phyloP scores from a whole-genome alignment of 1,284 basidiomycete genomes.

The Amylostereum areolatum region DNA sequence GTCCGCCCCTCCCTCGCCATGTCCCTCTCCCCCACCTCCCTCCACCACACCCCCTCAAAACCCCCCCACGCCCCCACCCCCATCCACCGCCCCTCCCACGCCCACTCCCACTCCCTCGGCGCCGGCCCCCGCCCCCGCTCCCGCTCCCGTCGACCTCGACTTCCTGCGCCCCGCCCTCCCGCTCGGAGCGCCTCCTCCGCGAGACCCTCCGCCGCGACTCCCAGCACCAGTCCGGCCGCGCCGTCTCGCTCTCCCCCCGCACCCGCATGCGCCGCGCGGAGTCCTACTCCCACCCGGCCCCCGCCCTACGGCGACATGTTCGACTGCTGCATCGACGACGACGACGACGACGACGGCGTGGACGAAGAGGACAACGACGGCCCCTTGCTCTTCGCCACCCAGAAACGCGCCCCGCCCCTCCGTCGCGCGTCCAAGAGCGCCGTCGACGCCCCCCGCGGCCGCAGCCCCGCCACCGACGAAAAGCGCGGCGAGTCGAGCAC shows the following conservation, averaged over 20 bases:
- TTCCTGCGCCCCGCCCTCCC: constrained; percentile 25
- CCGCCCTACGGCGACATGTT: constrained; percentile 14
- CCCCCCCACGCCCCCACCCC: constrained; percentile 16
- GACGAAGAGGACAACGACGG: constrained; percentile 15
- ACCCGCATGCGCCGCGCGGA: constrained; percentile 14
- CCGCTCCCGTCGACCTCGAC: constrained; percentile 20
- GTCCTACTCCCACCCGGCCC: constrained; percentile 5
- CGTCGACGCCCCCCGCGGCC: too few relatives aligned
- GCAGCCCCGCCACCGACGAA: too few relatives aligned
- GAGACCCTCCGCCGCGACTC: constrained; percentile 50
- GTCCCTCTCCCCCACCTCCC: constrained; percentile 25
- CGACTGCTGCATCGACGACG: constrained; percentile 23
- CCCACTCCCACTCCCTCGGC: constrained; percentile 15
- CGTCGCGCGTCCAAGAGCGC: constrained; percentile 10
- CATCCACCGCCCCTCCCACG: constrained; percentile 15
- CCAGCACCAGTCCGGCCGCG: constrained; percentile 20
- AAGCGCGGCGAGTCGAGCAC: too few relatives aligned
- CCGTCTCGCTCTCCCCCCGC: constrained; percentile 13
- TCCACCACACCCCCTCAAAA: constrained; percentile 17
- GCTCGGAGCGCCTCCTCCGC: constrained; percentile 52
- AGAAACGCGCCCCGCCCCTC: constrained; percentile 9
- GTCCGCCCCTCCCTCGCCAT: constrained; percentile 28
- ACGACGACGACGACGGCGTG: constrained; percentile 22
- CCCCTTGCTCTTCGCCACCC: constrained; percentile 14
- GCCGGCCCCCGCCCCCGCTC: constrained; percentile 14